These are phyloP conservation scores for Diutina pseudorugosa DNA, from an alignment of 1,139 yeast genomes.

Conservation along the genomic window DNA sequence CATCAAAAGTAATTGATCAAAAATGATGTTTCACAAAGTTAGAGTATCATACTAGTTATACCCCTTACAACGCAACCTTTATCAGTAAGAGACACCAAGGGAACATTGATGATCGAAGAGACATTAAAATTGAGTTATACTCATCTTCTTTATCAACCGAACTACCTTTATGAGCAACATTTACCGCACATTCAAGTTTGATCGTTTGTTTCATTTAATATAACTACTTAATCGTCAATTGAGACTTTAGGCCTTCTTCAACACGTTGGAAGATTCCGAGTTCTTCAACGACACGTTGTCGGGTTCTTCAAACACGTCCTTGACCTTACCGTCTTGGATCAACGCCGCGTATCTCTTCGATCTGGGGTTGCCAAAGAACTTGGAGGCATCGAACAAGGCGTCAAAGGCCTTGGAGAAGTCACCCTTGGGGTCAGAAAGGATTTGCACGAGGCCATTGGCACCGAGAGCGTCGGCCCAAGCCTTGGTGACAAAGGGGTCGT, in stretches of 20 bases:
- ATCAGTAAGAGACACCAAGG: no score
- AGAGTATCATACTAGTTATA: no score
- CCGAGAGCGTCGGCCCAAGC: conserved; percentile 58
- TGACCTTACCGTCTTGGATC: conserved; percentile 63
- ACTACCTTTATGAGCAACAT: no score
- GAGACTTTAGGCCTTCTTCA: conserved; percentile 17
- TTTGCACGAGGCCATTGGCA: conserved; percentile 25
- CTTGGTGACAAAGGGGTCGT: conserved; percentile 75
- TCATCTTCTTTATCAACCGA: no score
- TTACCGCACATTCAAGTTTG: background rate
- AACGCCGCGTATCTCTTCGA: conserved; percentile 67
- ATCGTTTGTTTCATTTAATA: background rate
- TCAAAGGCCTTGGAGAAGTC: conserved; percentile 56
- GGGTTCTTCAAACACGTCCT: conserved; percentile 62
- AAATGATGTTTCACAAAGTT: no score
- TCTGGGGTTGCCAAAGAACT: conserved; percentile 63
- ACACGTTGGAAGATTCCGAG: conserved; percentile 28
- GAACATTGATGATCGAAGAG: no score
- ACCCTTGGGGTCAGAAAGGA: conserved; percentile 71
- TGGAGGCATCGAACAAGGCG: conserved; percentile 54
- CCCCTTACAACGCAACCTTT: no score
- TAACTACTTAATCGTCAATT: background rate
- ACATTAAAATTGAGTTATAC: no score
- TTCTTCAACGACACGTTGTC: conserved; percentile 61
- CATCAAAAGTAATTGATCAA: no score